Evolutionary conservation across 177 flowering plant genomes (phyloP).

Genomic region (Vitis hybrid): DNA sequence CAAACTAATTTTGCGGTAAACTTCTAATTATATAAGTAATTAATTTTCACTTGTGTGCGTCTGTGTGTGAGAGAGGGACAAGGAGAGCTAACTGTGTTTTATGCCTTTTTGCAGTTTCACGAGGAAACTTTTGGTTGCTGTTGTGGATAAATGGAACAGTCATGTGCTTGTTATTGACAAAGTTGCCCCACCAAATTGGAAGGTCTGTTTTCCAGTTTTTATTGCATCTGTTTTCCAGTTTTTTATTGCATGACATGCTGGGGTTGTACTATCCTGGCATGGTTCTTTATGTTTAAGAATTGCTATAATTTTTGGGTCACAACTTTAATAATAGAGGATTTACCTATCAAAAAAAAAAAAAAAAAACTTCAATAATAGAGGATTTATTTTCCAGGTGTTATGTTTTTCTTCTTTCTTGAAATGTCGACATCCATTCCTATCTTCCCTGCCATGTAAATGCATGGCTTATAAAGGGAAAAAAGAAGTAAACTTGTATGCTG

Average conservation of each 20-base stretch:
- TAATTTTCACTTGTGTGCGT: neutral
- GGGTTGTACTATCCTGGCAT: too few relatives aligned
- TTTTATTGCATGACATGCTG: neutral
- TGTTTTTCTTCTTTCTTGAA: too few relatives aligned
- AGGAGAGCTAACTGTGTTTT: constrained; percentile 7
- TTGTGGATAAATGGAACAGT: constrained; percentile 67
- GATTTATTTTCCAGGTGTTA: too few relatives aligned
- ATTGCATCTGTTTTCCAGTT: neutral
- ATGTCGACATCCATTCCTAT: too few relatives aligned
- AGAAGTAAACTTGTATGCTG: too few relatives aligned
- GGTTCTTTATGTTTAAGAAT: too few relatives aligned
- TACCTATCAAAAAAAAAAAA: too few relatives aligned
- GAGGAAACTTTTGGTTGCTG: constrained; percentile 73
- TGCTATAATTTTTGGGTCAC: too few relatives aligned
- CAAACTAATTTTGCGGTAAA: constrained; percentile 70
- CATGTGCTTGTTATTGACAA: constrained; percentile 68
- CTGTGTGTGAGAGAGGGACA: neutral
- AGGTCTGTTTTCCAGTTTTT: constrained; percentile 41
- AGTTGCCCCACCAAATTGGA: constrained; percentile 76
- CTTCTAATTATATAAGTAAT: neutral
- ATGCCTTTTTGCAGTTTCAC: constrained; percentile 52
- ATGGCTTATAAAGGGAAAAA: too few relatives aligned
- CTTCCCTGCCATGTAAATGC: too few relatives aligned
- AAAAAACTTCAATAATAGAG: too few relatives aligned
- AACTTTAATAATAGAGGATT: too few relatives aligned